These are phyloP conservation scores for Noccaea bulbosa DNA, from an alignment of 345 rosid species.

Conservation along the genomic window DNA sequence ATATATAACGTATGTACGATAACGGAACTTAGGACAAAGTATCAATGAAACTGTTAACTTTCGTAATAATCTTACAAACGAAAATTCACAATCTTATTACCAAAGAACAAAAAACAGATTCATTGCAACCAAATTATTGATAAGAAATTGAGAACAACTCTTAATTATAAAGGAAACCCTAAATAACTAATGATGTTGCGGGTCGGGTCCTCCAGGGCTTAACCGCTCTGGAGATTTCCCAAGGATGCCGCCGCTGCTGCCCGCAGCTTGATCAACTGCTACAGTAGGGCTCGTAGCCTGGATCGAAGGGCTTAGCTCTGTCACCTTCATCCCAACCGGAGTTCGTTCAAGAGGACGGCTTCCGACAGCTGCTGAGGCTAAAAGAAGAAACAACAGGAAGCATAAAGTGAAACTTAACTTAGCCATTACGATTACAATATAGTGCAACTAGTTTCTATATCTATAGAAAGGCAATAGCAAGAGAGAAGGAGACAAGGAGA, in stretches of 20 bases:
- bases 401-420: constrained; percentile 28
- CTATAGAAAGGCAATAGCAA: neutral
- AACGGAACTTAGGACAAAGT: neutral
- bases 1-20: constrained; percentile 14
- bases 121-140: constrained; percentile 35
- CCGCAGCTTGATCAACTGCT: constrained; percentile 23
- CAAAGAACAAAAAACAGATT: constrained; percentile 22
- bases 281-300: constrained; percentile 16
- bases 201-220: constrained; percentile 61
- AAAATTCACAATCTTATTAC: constrained; percentile 1
- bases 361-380: constrained; percentile 24
- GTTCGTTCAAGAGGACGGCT: constrained; percentile 38
- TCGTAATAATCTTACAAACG: constrained; percentile 28
- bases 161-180: constrained; percentile 31
- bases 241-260: constrained; percentile 17
- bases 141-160: constrained; percentile 34
- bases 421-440: constrained; percentile 31
- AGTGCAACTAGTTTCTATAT: constrained; percentile 12
- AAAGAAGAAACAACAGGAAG: constrained; percentile 40
- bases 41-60: constrained; percentile 20
- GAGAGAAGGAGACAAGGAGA: neutral
- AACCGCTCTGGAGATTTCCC: constrained; percentile 37
- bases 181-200: constrained; percentile 49
- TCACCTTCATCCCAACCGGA: constrained; percentile 28
- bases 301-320: constrained; percentile 30